These are phyloP conservation scores for Echium plantagineum DNA, from an alignment of 257 asterid species.

Conservation along the genomic window DNA sequence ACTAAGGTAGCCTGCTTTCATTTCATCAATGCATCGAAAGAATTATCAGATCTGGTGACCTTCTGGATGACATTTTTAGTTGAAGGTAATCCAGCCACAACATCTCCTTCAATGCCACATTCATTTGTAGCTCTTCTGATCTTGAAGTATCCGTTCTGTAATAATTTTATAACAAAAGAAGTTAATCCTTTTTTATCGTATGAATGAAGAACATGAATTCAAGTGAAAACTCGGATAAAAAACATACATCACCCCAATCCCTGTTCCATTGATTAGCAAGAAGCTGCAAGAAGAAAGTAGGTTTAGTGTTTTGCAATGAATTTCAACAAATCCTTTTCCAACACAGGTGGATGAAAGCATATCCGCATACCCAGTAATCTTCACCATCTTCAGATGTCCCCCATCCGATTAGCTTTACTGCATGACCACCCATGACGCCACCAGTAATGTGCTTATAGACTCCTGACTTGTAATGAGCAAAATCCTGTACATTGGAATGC, in stretches of 20 bases:
- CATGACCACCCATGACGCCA: slow-evolving; percentile 77
- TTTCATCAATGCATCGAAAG: background rate
- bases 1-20: background rate
- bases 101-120: slow-evolving; percentile 84
- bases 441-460: slow-evolving; percentile 77
- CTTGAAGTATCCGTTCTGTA: slow-evolving; percentile 90
- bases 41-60: background rate
- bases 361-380: slow-evolving; percentile 69
- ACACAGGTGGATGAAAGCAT: background rate
- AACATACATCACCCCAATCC: slow-evolving; percentile 95
- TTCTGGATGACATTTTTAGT: slow-evolving; percentile 34
- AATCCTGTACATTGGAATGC: slow-evolving; percentile 42
- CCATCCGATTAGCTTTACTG: slow-evolving; percentile 95
- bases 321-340: background rate
- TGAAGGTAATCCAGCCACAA: slow-evolving; percentile 76
- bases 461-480: slow-evolving; percentile 87
- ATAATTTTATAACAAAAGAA: background rate
- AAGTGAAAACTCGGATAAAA: slow-evolving; percentile 13
- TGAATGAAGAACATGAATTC: background rate
- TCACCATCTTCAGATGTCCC: slow-evolving; percentile 75
- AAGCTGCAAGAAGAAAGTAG: slow-evolving; percentile 39
- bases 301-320: slow-evolving; percentile 8
- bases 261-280: slow-evolving; percentile 94
- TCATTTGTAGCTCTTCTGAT: slow-evolving; percentile 83
- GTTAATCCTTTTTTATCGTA: background rate